phyloP scores from a whole-genome alignment of 306 rosid species.

The Senna tora region DNA sequence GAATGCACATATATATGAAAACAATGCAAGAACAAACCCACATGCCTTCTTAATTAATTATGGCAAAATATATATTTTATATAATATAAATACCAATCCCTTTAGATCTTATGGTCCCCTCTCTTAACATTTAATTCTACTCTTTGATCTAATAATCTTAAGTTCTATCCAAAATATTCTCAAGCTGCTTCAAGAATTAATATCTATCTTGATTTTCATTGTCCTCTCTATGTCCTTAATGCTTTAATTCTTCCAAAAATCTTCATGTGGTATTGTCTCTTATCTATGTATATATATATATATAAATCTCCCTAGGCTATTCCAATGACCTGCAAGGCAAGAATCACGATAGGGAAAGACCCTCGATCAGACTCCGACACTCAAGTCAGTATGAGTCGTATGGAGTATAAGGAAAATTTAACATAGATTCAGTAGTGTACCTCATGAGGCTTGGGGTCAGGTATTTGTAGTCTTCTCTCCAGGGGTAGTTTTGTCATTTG shows the following conservation, averaged over 20 bases:
- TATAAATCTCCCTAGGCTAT: too few relatives aligned
- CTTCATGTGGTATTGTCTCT: constrained; percentile 50
- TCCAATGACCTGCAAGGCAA: too few relatives aligned
- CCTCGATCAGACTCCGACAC: too few relatives aligned
- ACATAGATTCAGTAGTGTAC: too few relatives aligned
- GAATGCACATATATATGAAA: constrained; percentile 5
- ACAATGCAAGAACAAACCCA: constrained; percentile 40
- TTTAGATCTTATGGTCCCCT: constrained; percentile 27
- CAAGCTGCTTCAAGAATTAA: constrained; percentile 3
- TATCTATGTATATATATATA: not conserved
- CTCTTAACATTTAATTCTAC: not conserved
- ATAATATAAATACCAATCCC: constrained; percentile 2
- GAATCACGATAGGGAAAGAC: too few relatives aligned
- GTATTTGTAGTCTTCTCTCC: too few relatives aligned
- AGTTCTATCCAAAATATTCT: too few relatives aligned
- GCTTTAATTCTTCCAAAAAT: constrained; percentile 10
- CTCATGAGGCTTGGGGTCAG: too few relatives aligned
- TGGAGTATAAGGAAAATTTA: too few relatives aligned
- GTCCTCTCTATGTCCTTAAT: constrained; percentile 1
- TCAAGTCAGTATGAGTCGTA: too few relatives aligned
- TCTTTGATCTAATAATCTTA: too few relatives aligned
- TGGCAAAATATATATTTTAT: constrained; percentile 30
- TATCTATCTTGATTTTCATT: not conserved
- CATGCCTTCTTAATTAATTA: constrained; percentile 39
- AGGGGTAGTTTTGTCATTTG: too few relatives aligned